These are phyloP conservation scores for Pythium phragmitis DNA, from an alignment of 352 stramenopile species.

Conservation along the genomic window DNA sequence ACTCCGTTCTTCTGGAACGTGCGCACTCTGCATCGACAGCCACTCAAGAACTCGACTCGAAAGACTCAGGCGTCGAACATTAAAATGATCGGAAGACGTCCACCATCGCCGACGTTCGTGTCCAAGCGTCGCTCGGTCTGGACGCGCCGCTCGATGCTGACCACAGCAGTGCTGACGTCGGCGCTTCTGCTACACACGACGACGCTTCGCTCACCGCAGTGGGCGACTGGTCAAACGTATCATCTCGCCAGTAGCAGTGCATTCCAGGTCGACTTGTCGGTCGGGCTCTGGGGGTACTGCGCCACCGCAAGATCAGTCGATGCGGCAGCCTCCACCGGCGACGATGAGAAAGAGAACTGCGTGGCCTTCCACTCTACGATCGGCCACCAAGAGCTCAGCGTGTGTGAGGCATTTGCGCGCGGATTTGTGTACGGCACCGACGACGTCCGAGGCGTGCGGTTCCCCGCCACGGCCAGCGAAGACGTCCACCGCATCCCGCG, in stretches of 20 bases:
- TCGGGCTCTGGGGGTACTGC: slow-evolving; percentile 30
- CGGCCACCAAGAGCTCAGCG: slow-evolving; percentile 19
- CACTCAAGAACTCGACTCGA: slow-evolving; percentile 7
- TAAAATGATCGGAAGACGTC: neutral
- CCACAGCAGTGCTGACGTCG: slow-evolving; percentile 1
- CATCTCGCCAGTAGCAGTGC: slow-evolving; percentile 28
- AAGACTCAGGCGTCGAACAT: neutral
- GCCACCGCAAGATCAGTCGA: slow-evolving; percentile 16
- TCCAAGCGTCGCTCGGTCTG: slow-evolving; percentile 8
- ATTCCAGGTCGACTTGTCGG: slow-evolving; percentile 25
- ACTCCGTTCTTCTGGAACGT: neutral
- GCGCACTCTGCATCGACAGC: neutral
- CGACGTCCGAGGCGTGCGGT: slow-evolving; percentile 25
- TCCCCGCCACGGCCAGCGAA: slow-evolving; percentile 10
- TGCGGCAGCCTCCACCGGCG: neutral
- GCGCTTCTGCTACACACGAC: slow-evolving; percentile 10
- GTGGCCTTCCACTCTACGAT: slow-evolving; percentile 24
- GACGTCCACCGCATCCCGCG: slow-evolving; percentile 27
- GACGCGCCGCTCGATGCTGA: slow-evolving; percentile 15
- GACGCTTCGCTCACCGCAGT: slow-evolving; percentile 15
- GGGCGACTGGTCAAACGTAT: slow-evolving; percentile 24
- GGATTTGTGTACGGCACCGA: slow-evolving; percentile 31
- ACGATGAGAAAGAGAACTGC: slow-evolving; percentile 9
- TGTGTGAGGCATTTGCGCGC: slow-evolving; percentile 22
- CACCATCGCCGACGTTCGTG: neutral